Conservation (phyloP, 139 green algal species). For the Coelastrella sp. region DNA sequence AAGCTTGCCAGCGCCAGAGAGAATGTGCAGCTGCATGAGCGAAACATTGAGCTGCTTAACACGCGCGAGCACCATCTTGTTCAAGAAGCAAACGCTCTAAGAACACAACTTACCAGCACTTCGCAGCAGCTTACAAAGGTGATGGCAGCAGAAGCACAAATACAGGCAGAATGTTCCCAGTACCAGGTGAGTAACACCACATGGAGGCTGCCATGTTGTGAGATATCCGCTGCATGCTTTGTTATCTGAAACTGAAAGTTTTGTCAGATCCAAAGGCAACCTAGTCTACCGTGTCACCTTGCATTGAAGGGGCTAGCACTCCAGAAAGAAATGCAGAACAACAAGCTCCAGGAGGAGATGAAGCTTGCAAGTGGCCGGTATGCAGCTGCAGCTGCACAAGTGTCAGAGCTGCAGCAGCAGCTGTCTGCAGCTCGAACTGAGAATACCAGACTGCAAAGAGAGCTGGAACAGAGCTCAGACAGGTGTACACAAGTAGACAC, state of each 20-base stretch:
- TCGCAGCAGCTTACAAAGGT: conserved; percentile 10
- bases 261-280: neutral
- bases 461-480: conserved; percentile 28
- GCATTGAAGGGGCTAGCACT: conserved; percentile 23
- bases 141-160: neutral
- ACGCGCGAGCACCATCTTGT: neutral
- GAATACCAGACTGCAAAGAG: conserved; percentile 14
- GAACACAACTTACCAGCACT: neutral
- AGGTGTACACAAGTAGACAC: neutral
- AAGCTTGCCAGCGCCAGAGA: conserved; percentile 56
- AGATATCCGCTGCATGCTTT: too few species aligned
- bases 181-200: conserved; percentile 14
- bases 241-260: too few species aligned
- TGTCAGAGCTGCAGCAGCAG: conserved; percentile 46
- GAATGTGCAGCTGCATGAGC: conserved; percentile 35
- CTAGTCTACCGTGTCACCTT: neutral
- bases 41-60: neutral
- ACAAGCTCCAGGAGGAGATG: conserved; percentile 39
- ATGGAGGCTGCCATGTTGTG: neutral
- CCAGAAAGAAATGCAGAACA: conserved; percentile 39
- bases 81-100: neutral
- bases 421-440: conserved; percentile 10
- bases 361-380: conserved; percentile 24
- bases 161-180: conserved; percentile 8
- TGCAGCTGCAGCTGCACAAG: neutral